Evolutionary conservation across 805 yeast species (phyloP).

Genomic region (Wickerhamiella allomyrinae): DNA sequence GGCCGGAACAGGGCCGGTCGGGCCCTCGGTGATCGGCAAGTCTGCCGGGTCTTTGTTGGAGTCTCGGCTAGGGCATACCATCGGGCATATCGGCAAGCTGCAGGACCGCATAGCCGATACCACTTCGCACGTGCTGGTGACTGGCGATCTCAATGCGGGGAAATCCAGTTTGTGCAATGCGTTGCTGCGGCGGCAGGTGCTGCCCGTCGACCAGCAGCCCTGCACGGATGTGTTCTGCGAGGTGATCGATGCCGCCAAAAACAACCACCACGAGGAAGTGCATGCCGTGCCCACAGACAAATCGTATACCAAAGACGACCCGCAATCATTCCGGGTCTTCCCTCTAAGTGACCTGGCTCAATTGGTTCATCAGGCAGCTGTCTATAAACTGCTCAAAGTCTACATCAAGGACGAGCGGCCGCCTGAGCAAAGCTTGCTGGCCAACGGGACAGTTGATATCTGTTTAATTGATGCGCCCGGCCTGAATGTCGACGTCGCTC

Average conservation of each 20-base stretch:
- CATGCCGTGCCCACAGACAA: slow-evolving; percentile 57
- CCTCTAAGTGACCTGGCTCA: slow-evolving; percentile 44
- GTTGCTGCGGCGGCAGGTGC: slow-evolving; percentile 52
- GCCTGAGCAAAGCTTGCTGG: slow-evolving; percentile 51
- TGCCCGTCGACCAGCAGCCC: slow-evolving; percentile 97
- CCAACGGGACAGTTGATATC: slow-evolving; percentile 86
- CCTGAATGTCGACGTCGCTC: slow-evolving; percentile 78
- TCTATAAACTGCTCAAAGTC: slow-evolving; percentile 58
- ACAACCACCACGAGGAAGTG: slow-evolving; percentile 69
- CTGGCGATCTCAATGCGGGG: slow-evolving; percentile 95
- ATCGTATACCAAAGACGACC: slow-evolving; percentile 40
- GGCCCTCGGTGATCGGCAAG: slow-evolving; percentile 47
- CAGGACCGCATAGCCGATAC: slow-evolving; percentile 81
- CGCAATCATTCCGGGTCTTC: slow-evolving; percentile 47
- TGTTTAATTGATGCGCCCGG: slow-evolving; percentile 96
- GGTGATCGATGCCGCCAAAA: slow-evolving; percentile 69
- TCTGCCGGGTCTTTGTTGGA: slow-evolving; percentile 58
- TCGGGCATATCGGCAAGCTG: slow-evolving; percentile 54
- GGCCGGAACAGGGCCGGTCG: slow-evolving; percentile 27
- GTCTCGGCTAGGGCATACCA: slow-evolving; percentile 48
- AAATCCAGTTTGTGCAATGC: slow-evolving; percentile 94
- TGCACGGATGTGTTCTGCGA: slow-evolving; percentile 95
- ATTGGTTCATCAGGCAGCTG: slow-evolving; percentile 60
- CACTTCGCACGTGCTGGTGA: slow-evolving; percentile 82
- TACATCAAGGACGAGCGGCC: slow-evolving; percentile 67